Evolutionary conservation across 208 protist genomes (phyloP), one percentile per base, ranked within the genome.

Genomic region (Angomonas ambiguus): DNA sequence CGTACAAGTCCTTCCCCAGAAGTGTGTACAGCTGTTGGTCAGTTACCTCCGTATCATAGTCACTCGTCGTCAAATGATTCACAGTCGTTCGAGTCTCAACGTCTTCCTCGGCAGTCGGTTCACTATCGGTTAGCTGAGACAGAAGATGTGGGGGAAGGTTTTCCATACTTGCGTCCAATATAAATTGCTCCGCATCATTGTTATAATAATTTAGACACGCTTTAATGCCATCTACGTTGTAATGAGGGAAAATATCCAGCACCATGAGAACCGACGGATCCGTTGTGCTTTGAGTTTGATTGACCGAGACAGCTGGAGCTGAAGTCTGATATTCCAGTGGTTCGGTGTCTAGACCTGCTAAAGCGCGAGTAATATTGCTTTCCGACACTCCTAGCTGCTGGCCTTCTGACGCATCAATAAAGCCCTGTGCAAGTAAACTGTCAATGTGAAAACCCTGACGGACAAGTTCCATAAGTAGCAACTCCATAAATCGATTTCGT

Each of bases 161-260:
- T 49, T 91, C 84, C 67, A 91, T 85, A 34, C 79, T 86, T 8
- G 91, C 91, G 62, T 93, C 91, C 45, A 90, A 67, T 60, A 96
- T 92, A 70, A 96, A 82, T 56, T 94, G 91, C 76, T 96, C 83
- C 38, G 89, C 84, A 72, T 96, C 87, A 65, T 87, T 81, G 67
- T 85, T 80, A 79, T 96, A 96, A 66, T 86, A 93, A 57, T 77
- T 66, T 4, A 96, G 67, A 30, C 87, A 85, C 10, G 77, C 69
- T 20, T 77, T 68, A 0, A 93, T 73, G 38, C 87, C 85, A 0
- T 66, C 38, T 2, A 76, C 34, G 35, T 67, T 77, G 67, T 86
- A 93, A 62, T 91, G 76, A 6, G 91, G 91, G 61, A 96, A 92
- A 18, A 96, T 78, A 13, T 91, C 85, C 63, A 83, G 62, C n/a